Conservation (phyloP, 202 grass and related monocot genomes). For the Zizania palustris region DNA sequence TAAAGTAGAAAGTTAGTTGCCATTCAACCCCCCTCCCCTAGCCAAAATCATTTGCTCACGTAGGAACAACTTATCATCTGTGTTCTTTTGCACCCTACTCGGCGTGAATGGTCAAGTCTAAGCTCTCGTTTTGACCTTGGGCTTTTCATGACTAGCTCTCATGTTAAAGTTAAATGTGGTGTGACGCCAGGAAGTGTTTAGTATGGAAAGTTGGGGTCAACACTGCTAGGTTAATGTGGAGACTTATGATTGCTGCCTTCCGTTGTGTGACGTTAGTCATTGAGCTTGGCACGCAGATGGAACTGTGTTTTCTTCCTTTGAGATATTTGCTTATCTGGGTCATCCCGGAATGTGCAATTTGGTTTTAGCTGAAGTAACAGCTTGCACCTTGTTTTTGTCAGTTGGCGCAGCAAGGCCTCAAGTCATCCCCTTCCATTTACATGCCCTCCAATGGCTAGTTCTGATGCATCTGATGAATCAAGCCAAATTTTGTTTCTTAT, state of each 20-base stretch:
- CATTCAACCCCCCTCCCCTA: background rate
- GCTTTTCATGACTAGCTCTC: background rate
- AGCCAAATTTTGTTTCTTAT: too few relatives aligned
- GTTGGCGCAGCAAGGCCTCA: too few relatives aligned
- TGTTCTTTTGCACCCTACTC: background rate
- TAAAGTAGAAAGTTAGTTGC: background rate
- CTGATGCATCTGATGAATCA: too few relatives aligned
- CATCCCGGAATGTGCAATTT: too few relatives aligned
- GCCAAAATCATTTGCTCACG: background rate
- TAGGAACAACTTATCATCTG: constrained; percentile 18
- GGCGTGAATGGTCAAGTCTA: background rate
- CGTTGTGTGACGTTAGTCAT: too few relatives aligned
- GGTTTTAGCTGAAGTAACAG: too few relatives aligned
- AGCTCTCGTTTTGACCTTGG: constrained; percentile 3
- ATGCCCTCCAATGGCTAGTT: too few relatives aligned
- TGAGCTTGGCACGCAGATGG: too few relatives aligned
- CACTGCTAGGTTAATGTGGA: constrained; percentile 1
- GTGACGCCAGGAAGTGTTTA: background rate
- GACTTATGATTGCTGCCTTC: background rate
- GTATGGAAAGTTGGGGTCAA: constrained; percentile 4
- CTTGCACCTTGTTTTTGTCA: too few relatives aligned
- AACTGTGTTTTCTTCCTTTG: too few relatives aligned
- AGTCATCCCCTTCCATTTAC: too few relatives aligned
- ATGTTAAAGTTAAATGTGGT: background rate
- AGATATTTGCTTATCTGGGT: too few relatives aligned